Evolutionary conservation across 345 rosid species (phyloP).

Genomic region (Euphorbia pulcherrima): DNA sequence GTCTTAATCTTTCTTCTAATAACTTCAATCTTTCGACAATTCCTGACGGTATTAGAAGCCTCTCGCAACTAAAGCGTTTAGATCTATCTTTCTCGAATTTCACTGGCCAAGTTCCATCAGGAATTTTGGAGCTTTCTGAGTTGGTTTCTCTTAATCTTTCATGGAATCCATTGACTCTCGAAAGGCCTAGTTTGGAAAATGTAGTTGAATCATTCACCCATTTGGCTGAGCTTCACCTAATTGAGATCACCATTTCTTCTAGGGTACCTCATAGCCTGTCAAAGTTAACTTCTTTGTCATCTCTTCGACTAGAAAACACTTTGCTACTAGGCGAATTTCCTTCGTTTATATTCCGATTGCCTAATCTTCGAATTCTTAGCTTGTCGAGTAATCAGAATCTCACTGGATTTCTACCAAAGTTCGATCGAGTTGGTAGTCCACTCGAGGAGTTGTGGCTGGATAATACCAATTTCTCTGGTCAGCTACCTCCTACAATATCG

Average conservation of each 20-base stretch:
- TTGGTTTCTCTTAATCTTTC: constrained; percentile 5
- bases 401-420: constrained; percentile 13
- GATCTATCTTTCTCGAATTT: constrained; percentile 6
- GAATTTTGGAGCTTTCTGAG: constrained; percentile 4
- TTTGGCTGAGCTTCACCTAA: not conserved
- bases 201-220: not conserved
- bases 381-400: not conserved
- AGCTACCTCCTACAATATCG: constrained; percentile 19
- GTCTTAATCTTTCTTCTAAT: constrained; percentile 16
- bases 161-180: not conserved
- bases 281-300: not conserved
- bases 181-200: not conserved
- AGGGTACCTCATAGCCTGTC: not conserved
- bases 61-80: constrained; percentile 7
- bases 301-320: not conserved
- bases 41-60: not conserved
- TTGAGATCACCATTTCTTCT: not conserved
- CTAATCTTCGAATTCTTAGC: not conserved
- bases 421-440: not conserved
- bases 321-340: not conserved
- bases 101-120: constrained; percentile 15
- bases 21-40: constrained; percentile 18
- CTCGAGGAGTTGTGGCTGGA: not conserved
- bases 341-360: not conserved
- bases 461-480: constrained; percentile 5